These are phyloP conservation scores for Arctium minus DNA, from an alignment of 129 eudicot species.

Conservation along the genomic window DNA sequence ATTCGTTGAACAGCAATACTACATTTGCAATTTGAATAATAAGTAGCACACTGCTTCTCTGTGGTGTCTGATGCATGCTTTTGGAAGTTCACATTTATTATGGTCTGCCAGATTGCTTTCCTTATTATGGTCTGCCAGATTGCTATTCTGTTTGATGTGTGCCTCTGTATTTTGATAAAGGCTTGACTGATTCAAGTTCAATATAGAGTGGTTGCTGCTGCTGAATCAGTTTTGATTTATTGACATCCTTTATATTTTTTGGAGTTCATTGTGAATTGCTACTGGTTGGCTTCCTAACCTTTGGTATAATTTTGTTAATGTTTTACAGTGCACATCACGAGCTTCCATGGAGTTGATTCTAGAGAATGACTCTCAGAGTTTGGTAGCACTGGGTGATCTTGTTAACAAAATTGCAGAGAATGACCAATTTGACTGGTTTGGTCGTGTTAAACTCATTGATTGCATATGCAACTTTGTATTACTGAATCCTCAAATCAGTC, in stretches of 20 bases:
- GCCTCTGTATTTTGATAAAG: neutral
- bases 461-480: constrained; percentile 75
- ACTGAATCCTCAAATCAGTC: constrained; percentile 71
- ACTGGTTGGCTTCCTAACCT: neutral
- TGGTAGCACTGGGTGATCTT: constrained; percentile 68
- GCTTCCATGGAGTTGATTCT: constrained; percentile 26
- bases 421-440: constrained; percentile 70
- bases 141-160: neutral
- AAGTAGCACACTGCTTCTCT: neutral
- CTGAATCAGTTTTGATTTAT: neutral
- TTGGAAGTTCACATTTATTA: neutral
- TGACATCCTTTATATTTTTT: neutral
- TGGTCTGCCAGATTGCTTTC: neutral
- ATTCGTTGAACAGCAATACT: too few species aligned
- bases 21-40: too few species aligned
- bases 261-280: neutral
- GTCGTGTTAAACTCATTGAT: constrained; percentile 75
- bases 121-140: neutral
- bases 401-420: constrained; percentile 59
- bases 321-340: constrained; percentile 20
- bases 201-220: neutral
- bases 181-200: neutral
- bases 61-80: neutral
- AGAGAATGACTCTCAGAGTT: constrained; percentile 44
- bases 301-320: neutral